Base-by-base conservation (phyloP, 306 rosid species). In the Quercus parvula region DNA sequence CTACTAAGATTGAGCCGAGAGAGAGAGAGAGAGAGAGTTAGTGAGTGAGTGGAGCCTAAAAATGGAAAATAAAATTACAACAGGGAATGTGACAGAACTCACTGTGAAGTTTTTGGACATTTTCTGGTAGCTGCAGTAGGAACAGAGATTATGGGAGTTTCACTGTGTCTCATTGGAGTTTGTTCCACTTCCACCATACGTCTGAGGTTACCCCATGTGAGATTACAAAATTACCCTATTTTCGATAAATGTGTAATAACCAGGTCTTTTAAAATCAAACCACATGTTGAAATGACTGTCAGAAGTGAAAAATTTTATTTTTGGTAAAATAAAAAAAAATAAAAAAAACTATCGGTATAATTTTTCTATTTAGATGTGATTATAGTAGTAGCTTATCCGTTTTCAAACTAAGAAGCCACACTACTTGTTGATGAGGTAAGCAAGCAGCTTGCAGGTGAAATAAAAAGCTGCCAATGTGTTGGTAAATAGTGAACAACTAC, bases 81-180 rank as follows among this genome's bases (percentile, higher is more conserved):
- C 17, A 14, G 46, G 25, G 28, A 28, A 20, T 63, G 33, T 64
- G 70, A 41, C 22, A 69, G 44, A 71, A 57, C 30, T 41, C 46
- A 41, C 46, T 57, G 49, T 6, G 30, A 15, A 74, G 56, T 68
- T 78, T 49, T 38, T 78, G 79, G 70, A 62, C 68, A 75, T 78
- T 56, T 81, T 81, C 28, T 35, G 66, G 81, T 78, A 28, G 85
- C 69, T 75, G 84, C 84, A 78, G 69, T 79, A 78, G 82, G 63
- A 79, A 76, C 64, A 75, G 73, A 61, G 80, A 84, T 41, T 41
- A 8, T 75, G 79, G 62, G 87, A 84, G 82, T 79, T 82, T 87
- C 84, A 79, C 88, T 82, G 81, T 73, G 81, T 69, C 49, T 81
- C 61, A 73, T 84, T 84, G 86, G 78, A 35, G 75, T 77, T 69